Conservation (phyloP, 2,329 filamentous ascomycete genomes). For the Podosphaera fusca region DNA sequence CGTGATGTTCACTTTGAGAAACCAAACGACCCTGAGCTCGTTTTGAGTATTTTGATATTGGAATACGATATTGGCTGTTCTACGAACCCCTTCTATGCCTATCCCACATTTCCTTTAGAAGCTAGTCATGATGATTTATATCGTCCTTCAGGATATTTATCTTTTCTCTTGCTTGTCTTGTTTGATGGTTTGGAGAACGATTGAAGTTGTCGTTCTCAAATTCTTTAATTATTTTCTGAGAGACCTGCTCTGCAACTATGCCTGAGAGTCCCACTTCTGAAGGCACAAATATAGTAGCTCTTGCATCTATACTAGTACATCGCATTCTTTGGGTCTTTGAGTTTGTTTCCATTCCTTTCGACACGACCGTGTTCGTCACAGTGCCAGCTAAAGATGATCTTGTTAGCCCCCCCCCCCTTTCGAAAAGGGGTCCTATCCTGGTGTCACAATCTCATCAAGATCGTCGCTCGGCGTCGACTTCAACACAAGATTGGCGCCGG, state of each 20-base stretch:
- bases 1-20: neutral
- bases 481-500: too few relatives aligned
- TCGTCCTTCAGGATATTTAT: neutral
- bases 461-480: too few relatives aligned
- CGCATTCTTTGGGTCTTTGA: neutral
- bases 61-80: neutral
- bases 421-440: slow-evolving; percentile 5
- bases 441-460: neutral
- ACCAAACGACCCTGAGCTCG: neutral
- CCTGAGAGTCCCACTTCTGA: too few relatives aligned
- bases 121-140: neutral
- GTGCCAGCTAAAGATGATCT: slow-evolving; percentile 2
- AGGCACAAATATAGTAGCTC: neutral
- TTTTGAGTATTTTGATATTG: neutral
- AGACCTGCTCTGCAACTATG: too few relatives aligned
- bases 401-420: slow-evolving; percentile 5
- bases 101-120: neutral
- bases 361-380: neutral
- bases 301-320: neutral
- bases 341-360: neutral
- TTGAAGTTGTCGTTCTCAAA: neutral
- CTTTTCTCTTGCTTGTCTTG: too few relatives aligned
- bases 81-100: too few relatives aligned
- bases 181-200: neutral
- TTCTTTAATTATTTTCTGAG: neutral